Percentiles rank a stretch among this genome's conserved stretches.
Evolutionary conservation across 1,284 basidiomycete species (phyloP).

Genomic region (Boletus subluridellus): DNA sequence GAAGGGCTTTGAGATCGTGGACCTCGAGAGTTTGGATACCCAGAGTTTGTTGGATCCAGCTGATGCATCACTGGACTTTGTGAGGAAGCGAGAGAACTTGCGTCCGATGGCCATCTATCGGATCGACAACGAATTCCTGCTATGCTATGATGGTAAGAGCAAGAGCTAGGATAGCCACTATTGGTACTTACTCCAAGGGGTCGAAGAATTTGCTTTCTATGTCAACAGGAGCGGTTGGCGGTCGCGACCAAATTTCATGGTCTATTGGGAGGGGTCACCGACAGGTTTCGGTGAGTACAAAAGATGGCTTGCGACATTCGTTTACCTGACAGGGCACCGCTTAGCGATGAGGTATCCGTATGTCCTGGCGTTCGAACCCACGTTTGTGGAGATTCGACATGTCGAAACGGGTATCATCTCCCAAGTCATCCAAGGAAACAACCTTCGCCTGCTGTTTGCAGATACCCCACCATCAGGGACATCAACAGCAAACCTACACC

Average conservation of each 20-base stretch:
- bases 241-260: constrained; percentile 88
- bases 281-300: constrained; percentile 80
- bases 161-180: background rate
- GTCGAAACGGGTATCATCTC: constrained; percentile 90
- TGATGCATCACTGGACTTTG: constrained; percentile 91
- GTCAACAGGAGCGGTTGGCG: constrained; percentile 96
- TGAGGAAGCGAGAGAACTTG: constrained; percentile 84
- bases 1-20: constrained; percentile 99
- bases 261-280: constrained; percentile 95
- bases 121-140: constrained; percentile 93
- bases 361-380: constrained; percentile 94
- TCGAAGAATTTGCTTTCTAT: constrained; percentile 94
- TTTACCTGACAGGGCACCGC: constrained; percentile 6
- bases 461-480: constrained; percentile 88
- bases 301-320: background rate
- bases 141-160: constrained; percentile 91
- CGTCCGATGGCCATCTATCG: constrained; percentile 96
- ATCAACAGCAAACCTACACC: constrained; percentile 39
- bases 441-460: constrained; percentile 86
- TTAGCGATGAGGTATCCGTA: constrained; percentile 95
- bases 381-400: constrained; percentile 95
- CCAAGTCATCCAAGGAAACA: constrained; percentile 93
- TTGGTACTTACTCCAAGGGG: constrained; percentile 11
- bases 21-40: constrained; percentile 95
- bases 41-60: constrained; percentile 94